A percentile compares a stretch with the other conserved stretches of the same genome.
These are phyloP conservation scores for Pneumocystis jirovecii DNA, from an alignment of 1,139 yeast genomes.

Conservation along the genomic window DNA sequence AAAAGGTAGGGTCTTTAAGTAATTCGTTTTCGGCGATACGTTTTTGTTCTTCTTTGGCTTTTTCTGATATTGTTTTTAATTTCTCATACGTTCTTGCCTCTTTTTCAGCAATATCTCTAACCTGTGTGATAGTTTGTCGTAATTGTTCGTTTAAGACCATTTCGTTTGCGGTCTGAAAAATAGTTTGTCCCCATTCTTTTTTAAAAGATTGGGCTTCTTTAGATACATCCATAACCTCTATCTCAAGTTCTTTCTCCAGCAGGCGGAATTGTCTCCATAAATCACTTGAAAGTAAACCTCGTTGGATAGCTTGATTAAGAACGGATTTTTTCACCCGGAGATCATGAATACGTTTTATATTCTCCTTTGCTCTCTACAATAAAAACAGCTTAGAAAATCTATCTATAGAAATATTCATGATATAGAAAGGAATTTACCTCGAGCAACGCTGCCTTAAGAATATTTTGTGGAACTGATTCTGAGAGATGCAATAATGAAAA, in stretches of 20 bases:
- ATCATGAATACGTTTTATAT: conserved; percentile 49
- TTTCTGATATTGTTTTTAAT: background rate
- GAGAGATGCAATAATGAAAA: conserved; percentile 28
- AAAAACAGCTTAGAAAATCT: conserved; percentile 20
- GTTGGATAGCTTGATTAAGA: conserved; percentile 58
- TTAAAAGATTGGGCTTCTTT: conserved; percentile 58
- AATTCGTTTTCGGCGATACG: background rate
- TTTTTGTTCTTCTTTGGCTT: conserved; percentile 2
- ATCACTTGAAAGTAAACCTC: conserved; percentile 84
- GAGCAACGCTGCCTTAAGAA: background rate
- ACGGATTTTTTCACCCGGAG: conserved; percentile 60
- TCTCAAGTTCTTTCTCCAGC: conserved; percentile 61
- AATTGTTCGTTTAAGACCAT: conserved; percentile 24
- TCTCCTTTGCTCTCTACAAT: conserved; percentile 64
- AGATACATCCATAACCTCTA: conserved; percentile 68
- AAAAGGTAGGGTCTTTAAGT: background rate
- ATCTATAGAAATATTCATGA: too few relatives aligned
- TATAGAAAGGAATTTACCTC: conserved; percentile 1
- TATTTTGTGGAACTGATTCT: background rate
- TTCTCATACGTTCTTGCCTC: conserved; percentile 1
- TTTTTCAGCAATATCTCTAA: conserved; percentile 7
- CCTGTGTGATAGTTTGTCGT: conserved; percentile 5
- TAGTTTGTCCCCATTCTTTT: conserved; percentile 64
- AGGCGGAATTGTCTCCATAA: conserved; percentile 65
- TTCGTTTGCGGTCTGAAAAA: conserved; percentile 73